Evolutionary conservation across 768 basidiomycete genomes (phyloP), one percentile per base, ranked within the genome.

Genomic region (Filobasidium floriforme): DNA sequence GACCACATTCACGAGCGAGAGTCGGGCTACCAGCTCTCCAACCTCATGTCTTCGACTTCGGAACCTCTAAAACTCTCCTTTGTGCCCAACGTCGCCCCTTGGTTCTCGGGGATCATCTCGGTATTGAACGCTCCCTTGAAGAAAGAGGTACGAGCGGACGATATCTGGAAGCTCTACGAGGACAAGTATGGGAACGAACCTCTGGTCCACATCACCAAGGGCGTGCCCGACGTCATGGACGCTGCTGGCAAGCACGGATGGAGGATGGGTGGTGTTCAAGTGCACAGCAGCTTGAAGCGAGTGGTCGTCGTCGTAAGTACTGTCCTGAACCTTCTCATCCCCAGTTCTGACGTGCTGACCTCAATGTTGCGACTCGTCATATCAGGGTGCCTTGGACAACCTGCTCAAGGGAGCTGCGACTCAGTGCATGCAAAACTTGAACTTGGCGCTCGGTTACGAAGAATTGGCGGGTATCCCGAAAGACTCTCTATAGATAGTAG

Each of bases 1-100:
- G 92, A 93, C 78, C 96, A 99, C 80, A 96, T 99, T 74, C 96
- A 99, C 82, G 96, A 99, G 79, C 89, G 96, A 54, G 96, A 99
- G 80, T 90, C 93, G 0, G 86, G 87, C 1, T 81, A 81, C 70
- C 96, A 96, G 78, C 86, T 99, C 60, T 85, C 88, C 9, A 79
- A 77, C 3, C 83, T 90, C 41, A 80, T 87, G 46, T 32, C 54
- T 4, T 15, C 46, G 3, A 15, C 24, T 26, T 69, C 70, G 54
- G 44, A 63, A 7, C 59, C 65, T 5, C 49, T 65, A 43, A 84
- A 86, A 71, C 75, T 97, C 60, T 89, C 88, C 40, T 98, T 99
- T 79, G 80, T 91, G 59, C 96, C 96, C 12, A 81, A 82, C 62
- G 91, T 98, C 41, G 87, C 87, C 0, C 87, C 92, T 10, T 99